Evolutionary conservation across 352 stramenopile species (phyloP), one percentile per base, ranked within the genome.

Genomic region (Globisporangium nunn): DNA sequence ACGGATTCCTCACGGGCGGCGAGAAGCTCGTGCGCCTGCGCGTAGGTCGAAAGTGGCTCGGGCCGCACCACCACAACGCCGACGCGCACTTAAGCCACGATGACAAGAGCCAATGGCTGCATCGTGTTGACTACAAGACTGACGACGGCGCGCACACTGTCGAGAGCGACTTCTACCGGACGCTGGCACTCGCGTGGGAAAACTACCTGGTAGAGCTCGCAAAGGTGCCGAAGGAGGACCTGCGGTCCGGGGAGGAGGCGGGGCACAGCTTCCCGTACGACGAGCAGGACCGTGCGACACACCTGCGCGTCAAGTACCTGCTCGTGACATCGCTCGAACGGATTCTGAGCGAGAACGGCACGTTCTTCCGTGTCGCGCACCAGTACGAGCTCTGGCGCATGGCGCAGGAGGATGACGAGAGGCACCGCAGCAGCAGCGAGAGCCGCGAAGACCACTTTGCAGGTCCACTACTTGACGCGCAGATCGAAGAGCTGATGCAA

Each of bases 381-480:
- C 71, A 85, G 50, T 90, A 70, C 49, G 77, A 90, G 49, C 43
- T 72, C 23, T 90, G 80, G 77, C 62, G 75, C 15, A 90, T 90
- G 80, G 73, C 84, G 50, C 77, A 85, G 63, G 77, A 90, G 54
- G 79, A 90, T 58, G 64, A 67, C 4, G 39, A 54, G 5, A 58
- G 71, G 48, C 61, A 85, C 40, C 72, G 67, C 6, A 17, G 15
- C 46, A 15, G 0, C 46, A 15, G 0, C 53, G 74, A 50, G 58
- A 40, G 70, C 56, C 6, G 54, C 64, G 77, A 83, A 18, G 51
- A 71, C 41, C 46, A 63, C n/a, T 75, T 88, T 50, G 62, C 67
- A 4, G 75, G 75, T 0, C 66, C 71, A 31, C 59, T 87, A 14
- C 50, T 84, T 2, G 63, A 79, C n/a, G 70, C 54, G 12, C 58